Evolutionary conservation across 768 basidiomycete species (phyloP).

Genomic region (Leccinum ochraceum): DNA sequence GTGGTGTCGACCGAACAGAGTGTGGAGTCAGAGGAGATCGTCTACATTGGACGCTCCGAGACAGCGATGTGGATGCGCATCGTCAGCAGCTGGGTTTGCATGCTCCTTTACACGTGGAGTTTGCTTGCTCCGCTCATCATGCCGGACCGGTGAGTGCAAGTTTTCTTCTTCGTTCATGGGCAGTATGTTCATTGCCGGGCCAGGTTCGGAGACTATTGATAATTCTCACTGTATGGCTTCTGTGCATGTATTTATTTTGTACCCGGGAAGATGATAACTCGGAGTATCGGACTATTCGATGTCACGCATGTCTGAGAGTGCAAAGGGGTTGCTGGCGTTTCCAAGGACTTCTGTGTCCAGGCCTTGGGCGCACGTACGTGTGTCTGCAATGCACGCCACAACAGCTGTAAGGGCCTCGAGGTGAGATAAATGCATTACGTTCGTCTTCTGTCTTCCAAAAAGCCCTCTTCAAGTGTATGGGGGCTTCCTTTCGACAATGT

Average conservation of each 20-base stretch:
- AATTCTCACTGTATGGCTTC: neutral
- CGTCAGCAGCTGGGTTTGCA: constrained; percentile 94
- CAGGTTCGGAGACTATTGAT: constrained; percentile 31
- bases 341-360: neutral
- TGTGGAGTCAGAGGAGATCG: constrained; percentile 59
- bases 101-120: constrained; percentile 84
- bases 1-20: constrained; percentile 60
- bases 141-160: constrained; percentile 74
- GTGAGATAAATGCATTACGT: neutral
- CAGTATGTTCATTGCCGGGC: constrained; percentile 3
- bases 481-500: no score
- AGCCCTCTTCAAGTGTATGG: no score
- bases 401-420: neutral
- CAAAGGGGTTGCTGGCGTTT: neutral
- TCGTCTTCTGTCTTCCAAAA: neutral
- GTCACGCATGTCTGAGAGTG: neutral
- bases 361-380: no score
- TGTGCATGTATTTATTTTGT: constrained; percentile 4
- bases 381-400: neutral
- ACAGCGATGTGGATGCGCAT: constrained; percentile 99
- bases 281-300: neutral
- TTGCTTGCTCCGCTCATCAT: constrained; percentile 85
- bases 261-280: neutral
- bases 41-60: constrained; percentile 94
- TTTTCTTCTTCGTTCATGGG: neutral